Base-by-base conservation (phyloP, 352 stramenopile genomes). In the Elongisporangium undulatum region DNA sequence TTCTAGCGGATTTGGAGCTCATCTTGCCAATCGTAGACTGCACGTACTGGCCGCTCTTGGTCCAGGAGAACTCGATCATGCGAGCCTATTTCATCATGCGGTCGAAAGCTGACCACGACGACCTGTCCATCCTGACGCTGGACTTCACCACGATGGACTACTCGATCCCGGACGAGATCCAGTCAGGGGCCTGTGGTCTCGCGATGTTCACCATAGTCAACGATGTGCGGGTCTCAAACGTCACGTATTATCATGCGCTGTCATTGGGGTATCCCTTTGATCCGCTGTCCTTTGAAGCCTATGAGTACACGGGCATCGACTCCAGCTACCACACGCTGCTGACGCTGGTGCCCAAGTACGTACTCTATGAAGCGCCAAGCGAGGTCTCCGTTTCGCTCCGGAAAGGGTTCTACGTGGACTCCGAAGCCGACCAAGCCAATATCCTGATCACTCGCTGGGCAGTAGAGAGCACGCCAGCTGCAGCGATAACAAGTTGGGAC, bases 361-460 rank as follows among this genome's bases (percentile, higher is more conserved):
- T 15, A 41, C 8, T 41, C 5, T 41, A 41, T 41, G 29, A 41
- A 9, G 29, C 29, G 9, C 29, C 29, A 15, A 41, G 29, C 29
- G 29, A 15, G 13, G 45, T 83, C 16, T 55, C 62, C 10, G 77
- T 71, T 19, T 59, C 71, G 0, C 62, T 56, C 45, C 67, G 67
- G 16, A 64, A 63, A 2, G 76, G 76, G 1, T 83, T 80, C 55
- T 85, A 75, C 58, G 55, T 74, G 6, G 63, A 67, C 17, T 51
- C 73, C 2, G 59, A 72, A 34, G 72, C 68, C 2, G 69, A 82
- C 51, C 75, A 85, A 62, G 65, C 66, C 13, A 85, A 85, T 49
- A 64, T 81, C 24, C 71, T 73, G 13, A 71, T 75, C 7, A 39
- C 67, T n/a, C 26, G 72, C 2, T 82, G 72, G 71, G 62, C 53